Conservation (phyloP, 1,284 basidiomycete genomes). For the Microbotryum lychnidis-dioicae region DNA sequence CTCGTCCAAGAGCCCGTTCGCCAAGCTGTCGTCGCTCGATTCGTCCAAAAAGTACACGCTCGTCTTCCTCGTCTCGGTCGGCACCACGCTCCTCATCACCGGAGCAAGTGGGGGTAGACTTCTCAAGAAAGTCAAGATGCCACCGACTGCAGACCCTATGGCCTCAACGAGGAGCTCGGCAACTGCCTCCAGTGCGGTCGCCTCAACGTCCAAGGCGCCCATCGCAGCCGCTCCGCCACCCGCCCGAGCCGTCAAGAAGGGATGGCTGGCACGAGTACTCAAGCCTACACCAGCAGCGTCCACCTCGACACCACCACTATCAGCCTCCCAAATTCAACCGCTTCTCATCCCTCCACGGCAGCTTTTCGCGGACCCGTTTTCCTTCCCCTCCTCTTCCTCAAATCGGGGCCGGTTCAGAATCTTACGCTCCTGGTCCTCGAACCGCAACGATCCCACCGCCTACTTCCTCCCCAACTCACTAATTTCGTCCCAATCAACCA, state of each 20-base stretch:
- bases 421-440: not conserved
- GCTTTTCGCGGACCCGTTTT: not conserved
- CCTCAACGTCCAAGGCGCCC: too few species aligned
- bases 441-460: not conserved
- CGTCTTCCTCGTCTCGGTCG: constrained; percentile 30
- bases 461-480: constrained; percentile 29
- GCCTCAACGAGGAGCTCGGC: not conserved
- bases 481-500: constrained; percentile 9
- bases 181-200: too few species aligned
- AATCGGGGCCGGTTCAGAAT: too few species aligned
- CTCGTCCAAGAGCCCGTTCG: not conserved
- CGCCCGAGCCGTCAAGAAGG: too few species aligned
- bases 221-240: too few species aligned
- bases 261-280: too few species aligned
- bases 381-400: not conserved
- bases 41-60: constrained; percentile 28
- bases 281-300: too few species aligned
- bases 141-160: not conserved
- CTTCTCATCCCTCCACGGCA: not conserved
- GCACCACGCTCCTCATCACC: constrained; percentile 31
- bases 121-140: constrained; percentile 18
- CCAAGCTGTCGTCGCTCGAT: constrained; percentile 1
- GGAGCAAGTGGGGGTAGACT: constrained; percentile 32
- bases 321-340: too few species aligned
- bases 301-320: too few species aligned